phyloP scores from a whole-genome alignment of 768 basidiomycete species.

The Filobasidium wieringae region DNA sequence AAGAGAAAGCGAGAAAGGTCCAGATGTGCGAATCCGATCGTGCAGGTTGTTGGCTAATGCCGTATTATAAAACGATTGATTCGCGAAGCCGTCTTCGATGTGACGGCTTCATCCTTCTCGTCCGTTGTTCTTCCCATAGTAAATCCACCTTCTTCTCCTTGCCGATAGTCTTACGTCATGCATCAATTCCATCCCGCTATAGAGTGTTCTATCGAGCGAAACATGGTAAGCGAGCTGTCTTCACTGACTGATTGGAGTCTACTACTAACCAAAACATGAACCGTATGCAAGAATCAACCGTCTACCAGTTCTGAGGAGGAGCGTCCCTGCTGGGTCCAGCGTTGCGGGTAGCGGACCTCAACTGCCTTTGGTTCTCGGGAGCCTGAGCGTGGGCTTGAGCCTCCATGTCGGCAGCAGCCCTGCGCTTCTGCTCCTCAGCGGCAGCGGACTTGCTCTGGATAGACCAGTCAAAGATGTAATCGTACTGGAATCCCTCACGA shows the following conservation, averaged over 20 bases:
- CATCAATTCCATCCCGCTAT: background rate
- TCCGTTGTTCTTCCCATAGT: background rate
- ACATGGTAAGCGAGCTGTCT: background rate
- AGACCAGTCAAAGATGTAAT: constrained; percentile 96
- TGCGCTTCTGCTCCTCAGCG: constrained; percentile 3
- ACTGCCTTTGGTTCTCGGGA: constrained; percentile 3
- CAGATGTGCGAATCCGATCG: background rate
- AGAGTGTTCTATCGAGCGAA: background rate
- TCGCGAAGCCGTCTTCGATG: background rate
- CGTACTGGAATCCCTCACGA: constrained; percentile 95
- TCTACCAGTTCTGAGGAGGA: background rate
- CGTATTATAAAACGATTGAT: too few relatives aligned
- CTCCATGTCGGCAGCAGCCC: constrained; percentile 1
- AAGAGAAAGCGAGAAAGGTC: too few relatives aligned
- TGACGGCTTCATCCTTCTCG: background rate
- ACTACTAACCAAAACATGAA: too few relatives aligned
- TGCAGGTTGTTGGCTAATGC: too few relatives aligned
- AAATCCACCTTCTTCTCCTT: background rate
- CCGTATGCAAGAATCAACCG: background rate
- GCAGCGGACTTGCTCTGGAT: constrained; percentile 22
- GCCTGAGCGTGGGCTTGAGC: background rate
- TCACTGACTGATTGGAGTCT: background rate
- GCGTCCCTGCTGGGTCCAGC: background rate
- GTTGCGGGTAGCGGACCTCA: constrained; percentile 7
- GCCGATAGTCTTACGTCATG: background rate